These are phyloP conservation scores for Murraya koenigii DNA, from an alignment of 345 rosid genomes.

Conservation along the genomic window DNA sequence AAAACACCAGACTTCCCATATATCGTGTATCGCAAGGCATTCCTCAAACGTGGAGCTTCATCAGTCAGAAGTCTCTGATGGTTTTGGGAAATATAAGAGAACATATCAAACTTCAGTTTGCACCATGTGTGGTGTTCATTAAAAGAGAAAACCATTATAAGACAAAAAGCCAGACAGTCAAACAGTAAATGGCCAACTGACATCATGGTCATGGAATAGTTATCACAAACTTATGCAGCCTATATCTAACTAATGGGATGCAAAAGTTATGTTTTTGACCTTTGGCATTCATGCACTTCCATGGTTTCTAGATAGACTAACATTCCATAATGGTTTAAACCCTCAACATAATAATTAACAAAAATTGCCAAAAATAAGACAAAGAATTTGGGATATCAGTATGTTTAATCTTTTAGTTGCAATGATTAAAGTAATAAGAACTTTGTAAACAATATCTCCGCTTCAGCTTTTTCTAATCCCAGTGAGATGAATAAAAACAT, in stretches of 20 bases:
- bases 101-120: constrained; percentile 1
- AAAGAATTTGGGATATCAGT: neutral
- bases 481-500: neutral
- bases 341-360: neutral
- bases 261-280: neutral
- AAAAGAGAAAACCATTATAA: neutral
- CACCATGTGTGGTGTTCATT: neutral
- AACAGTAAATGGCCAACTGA: neutral
- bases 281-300: neutral
- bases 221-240: constrained; percentile 1
- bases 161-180: neutral
- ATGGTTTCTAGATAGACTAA: neutral
- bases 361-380: neutral
- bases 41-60: constrained; percentile 81
- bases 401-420: neutral
- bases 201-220: neutral
- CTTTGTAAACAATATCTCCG: neutral
- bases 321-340: neutral
- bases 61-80: constrained; percentile 88
- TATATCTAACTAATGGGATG: neutral
- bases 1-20: constrained; percentile 91
- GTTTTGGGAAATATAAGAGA: constrained; percentile 8
- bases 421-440: neutral
- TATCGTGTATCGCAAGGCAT: constrained; percentile 86
- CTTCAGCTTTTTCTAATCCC: neutral